A percentile compares a stretch with the other conserved stretches of the same genome.
phyloP scores from a whole-genome alignment of 1,284 basidiomycete genomes.

The Moniliophthora roreri region DNA sequence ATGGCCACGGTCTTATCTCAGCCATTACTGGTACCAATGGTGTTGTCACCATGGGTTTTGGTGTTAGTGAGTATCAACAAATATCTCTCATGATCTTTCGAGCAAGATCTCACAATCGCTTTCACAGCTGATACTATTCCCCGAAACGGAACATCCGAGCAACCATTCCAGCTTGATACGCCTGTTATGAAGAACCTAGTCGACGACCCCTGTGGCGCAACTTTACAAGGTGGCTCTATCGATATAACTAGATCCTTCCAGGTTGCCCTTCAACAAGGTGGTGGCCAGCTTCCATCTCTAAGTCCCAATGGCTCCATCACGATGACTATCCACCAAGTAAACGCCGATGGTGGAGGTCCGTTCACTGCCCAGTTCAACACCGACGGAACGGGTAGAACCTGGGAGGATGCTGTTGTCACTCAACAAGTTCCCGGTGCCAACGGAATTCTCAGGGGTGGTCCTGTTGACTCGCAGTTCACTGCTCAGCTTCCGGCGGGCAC shows the following conservation, averaged over 20 bases:
- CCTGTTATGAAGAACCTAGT: constrained; percentile 21
- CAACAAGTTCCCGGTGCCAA: constrained; percentile 19
- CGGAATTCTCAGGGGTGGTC: constrained; percentile 20
- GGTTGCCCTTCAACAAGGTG: constrained; percentile 15
- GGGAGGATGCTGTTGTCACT: constrained; percentile 17
- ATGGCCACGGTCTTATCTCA: constrained; percentile 19
- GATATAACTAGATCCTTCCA: constrained; percentile 15
- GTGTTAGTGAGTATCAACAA: constrained; percentile 21
- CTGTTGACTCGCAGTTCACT: constrained; percentile 19
- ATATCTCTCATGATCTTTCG: background rate
- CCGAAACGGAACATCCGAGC: constrained; percentile 19
- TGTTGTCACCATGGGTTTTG: constrained; percentile 18
- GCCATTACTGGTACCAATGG: constrained; percentile 19
- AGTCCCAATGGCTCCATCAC: constrained; percentile 16
- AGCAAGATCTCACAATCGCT: background rate
- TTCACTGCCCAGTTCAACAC: constrained; percentile 21
- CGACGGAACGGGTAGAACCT: constrained; percentile 20
- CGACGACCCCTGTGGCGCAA: constrained; percentile 22
- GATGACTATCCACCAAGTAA: constrained; percentile 21
- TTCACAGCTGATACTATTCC: constrained; percentile 7
- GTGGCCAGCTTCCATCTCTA: constrained; percentile 18
- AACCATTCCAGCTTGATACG: constrained; percentile 23
- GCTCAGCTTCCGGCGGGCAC: constrained; percentile 17
- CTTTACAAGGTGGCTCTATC: constrained; percentile 20
- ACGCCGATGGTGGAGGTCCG: constrained; percentile 23